Percentiles rank a stretch among this genome's conserved stretches.
These are phyloP conservation scores for Rachicladosporium sp. DNA, from an alignment of 2,329 filamentous ascomycete species.

Conservation along the genomic window DNA sequence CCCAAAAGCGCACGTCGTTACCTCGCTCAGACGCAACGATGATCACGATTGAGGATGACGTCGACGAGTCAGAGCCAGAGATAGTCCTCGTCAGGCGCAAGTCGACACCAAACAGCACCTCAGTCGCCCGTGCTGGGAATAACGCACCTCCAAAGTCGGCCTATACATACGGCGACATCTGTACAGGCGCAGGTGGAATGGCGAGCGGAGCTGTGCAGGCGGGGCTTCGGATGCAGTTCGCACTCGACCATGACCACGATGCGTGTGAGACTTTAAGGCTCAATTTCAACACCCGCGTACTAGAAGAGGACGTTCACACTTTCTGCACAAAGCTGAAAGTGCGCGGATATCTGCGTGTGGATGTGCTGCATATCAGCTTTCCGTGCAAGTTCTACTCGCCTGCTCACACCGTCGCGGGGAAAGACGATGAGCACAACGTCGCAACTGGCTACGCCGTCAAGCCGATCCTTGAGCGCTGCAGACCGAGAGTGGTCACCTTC, in stretches of 20 bases:
- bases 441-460: constrained; percentile 39
- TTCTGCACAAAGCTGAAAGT: constrained; percentile 35
- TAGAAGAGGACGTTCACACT: constrained; percentile 19
- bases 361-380: constrained; percentile 63
- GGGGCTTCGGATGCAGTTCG: constrained; percentile 48
- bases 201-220: constrained; percentile 50
- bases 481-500: constrained; percentile 37
- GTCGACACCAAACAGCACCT: not conserved
- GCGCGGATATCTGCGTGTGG: constrained; percentile 29
- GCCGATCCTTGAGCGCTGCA: constrained; percentile 43
- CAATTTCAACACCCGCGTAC: constrained; percentile 36
- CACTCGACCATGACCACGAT: constrained; percentile 48
- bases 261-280: constrained; percentile 46
- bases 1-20: not conserved
- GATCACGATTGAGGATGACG: too few relatives aligned
- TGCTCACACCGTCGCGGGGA: constrained; percentile 48
- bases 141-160: not conserved
- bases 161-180: constrained; percentile 60
- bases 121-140: not conserved
- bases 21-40: not conserved
- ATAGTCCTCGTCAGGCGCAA: too few relatives aligned
- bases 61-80: too few relatives aligned
- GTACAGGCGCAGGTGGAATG: constrained; percentile 60
- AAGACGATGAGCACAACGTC: constrained; percentile 55
- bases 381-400: constrained; percentile 68